phyloP scores from a whole-genome alignment of 176 grass and related monocot species.

The Hsuehochloa calcarea region DNA sequence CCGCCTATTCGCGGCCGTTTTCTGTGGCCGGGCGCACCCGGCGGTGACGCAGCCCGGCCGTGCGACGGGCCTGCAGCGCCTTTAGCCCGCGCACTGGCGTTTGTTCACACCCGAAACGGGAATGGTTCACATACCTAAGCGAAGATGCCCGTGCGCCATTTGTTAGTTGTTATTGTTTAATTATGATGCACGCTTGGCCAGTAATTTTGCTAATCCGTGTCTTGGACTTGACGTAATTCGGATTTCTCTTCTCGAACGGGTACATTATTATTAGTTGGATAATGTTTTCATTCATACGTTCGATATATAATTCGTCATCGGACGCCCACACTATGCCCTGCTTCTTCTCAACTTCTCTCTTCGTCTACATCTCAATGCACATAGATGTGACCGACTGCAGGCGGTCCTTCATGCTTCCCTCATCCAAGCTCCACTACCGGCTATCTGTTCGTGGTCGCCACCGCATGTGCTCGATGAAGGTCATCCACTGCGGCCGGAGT shows the following conservation, averaged over 20 bases:
- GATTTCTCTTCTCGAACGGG: background rate
- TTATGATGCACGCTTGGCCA: background rate
- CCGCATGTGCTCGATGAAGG: too few relatives aligned
- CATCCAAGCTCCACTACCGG: too few relatives aligned
- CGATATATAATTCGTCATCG: too few relatives aligned
- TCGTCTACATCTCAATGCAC: too few relatives aligned
- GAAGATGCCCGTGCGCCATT: background rate
- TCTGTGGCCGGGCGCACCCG: constrained; percentile 40
- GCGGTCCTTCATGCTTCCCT: too few relatives aligned
- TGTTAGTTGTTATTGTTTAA: background rate
- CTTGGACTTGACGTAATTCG: constrained; percentile 10
- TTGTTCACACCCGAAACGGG: constrained; percentile 33
- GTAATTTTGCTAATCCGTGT: background rate
- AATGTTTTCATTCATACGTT: too few relatives aligned
- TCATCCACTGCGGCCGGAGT: too few relatives aligned
- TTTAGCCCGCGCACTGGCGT: constrained; percentile 20
- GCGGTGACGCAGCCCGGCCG: background rate
- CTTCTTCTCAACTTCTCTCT: too few relatives aligned
- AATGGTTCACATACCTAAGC: background rate
- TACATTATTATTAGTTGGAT: too few relatives aligned
- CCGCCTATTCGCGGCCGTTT: background rate
- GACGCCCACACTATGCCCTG: too few relatives aligned
- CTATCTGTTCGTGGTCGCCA: too few relatives aligned
- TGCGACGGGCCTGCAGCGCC: background rate
- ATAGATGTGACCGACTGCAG: too few relatives aligned